Base-by-base conservation (phyloP, 768 basidiomycete species). In the Mycena latifolia region DNA sequence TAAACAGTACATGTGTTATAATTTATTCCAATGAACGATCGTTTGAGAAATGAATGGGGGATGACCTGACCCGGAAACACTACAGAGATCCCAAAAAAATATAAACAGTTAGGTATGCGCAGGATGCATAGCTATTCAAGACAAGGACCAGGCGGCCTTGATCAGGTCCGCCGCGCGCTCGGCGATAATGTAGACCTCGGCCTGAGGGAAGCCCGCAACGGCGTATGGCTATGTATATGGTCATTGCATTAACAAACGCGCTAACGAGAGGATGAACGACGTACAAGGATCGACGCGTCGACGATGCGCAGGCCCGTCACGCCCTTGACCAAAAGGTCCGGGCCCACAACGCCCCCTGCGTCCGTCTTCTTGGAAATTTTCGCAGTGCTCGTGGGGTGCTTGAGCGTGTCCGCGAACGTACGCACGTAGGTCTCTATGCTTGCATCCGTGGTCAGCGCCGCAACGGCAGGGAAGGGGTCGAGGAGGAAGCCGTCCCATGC, bases 261-360 rank as follows among this genome's bases (percentile, higher is more conserved):
- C 46, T 5, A 27, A 27, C 25, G 41, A 33, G 20, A 9, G 31
- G 35, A 54, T 37, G 17, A 54, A 39, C 6, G 33, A 52, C 50
- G 29, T 31, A 52, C 50, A 17, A 70, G 37, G 4, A 70, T 46
- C 29, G 69, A 70, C 2, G 65, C 69, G 33, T 70, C 69, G 9
- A 70, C 65, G 5, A 70, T 39, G 7, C 69, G 27, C 37, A 70
- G 33, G 15, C 58, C 54, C 24, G 18, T 17, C 3, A 45, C 55
- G 2, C 61, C 61, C 48, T 64, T 67, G 45, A 70, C 61, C 12
- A 37, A 11, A 1, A 70, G 58, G 24, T 61, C 39, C 5, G 61
- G 58, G 2, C 58, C 61, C 22, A 70, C 66, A 1, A 70, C 69
- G 12, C 65, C 69, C 0, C 50, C 53, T 28, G 28, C n/a, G 8